Base-by-base conservation (phyloP, 2,329 filamentous ascomycete genomes). In the Ceratocystis papillata region DNA sequence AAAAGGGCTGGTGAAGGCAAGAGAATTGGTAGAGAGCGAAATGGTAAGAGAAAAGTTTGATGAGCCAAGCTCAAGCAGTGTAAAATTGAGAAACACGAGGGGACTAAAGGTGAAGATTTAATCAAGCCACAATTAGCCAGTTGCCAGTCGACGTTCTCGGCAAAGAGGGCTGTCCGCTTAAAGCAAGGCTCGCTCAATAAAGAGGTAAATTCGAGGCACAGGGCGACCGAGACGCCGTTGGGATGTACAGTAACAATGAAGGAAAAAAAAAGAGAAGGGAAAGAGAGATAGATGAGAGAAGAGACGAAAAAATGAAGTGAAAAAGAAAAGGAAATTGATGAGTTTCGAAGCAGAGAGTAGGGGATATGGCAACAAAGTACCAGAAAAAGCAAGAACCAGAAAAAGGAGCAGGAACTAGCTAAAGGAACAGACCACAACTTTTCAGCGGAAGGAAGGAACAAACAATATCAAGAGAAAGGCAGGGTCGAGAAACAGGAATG, bases 1-100 rank as follows among this genome's bases (percentile, higher is more conserved):
- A 33, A 59, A 69, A 69, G 68, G 7, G 63, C 63, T 67, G 70
- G 67, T 68, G 66, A 41, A 69, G 67, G 67, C 69, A 69, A 62
- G 45, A 0, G 59, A 57, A 25, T 8, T 17, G 10, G 53, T 33
- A 33, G n/a, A 12, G 25, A 17, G 7, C 17, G 53, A 25, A 37
- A 17, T 20, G 6, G 48, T 22, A 1, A 12, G 33, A 37, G 33
- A 8, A 37, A 37, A 37, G 7, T 10, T 10, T 10, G 8, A 37
- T 37, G 33, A 8, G 33, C 33, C 33, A 37, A 37, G 2, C 8
- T 37, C 33, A 37, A 37, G 33, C 33, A 37, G 10, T 37, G 33
- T 37, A 17, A 50, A 22, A 12, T 37, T 37, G 33, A 37, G 33
- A 37, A 37, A 12, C 10, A 10, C 33, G 17, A 4, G 4, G 4